phyloP scores from a whole-genome alignment of 1,284 basidiomycete genomes.

The Ganoderma leucocontextum region DNA sequence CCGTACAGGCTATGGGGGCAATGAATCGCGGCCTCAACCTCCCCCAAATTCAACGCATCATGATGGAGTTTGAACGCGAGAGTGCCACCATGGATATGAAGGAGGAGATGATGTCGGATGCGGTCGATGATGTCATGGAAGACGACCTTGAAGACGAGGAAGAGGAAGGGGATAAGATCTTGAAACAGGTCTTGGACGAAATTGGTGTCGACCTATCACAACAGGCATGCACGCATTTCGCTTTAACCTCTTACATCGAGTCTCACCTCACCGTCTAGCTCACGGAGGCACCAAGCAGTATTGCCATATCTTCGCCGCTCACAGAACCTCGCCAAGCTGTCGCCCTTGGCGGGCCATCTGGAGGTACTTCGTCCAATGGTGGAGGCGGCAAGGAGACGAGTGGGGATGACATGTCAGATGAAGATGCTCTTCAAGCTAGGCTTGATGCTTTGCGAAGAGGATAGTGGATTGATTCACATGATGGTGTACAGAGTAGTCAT shows the following conservation, averaged over 20 bases:
- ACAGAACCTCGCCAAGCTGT: slow-evolving; percentile 78
- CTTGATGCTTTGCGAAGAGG: slow-evolving; percentile 39
- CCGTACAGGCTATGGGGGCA: slow-evolving; percentile 89
- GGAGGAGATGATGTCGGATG: slow-evolving; percentile 99
- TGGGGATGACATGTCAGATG: slow-evolving; percentile 67
- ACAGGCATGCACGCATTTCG: slow-evolving; percentile 56
- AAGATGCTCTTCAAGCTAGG: slow-evolving; percentile 60
- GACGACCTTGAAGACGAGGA: slow-evolving; percentile 93
- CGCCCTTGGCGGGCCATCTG: slow-evolving; percentile 73
- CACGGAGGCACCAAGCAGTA: slow-evolving; percentile 81
- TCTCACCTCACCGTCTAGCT: slow-evolving; percentile 58
- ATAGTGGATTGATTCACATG: slow-evolving; percentile 23
- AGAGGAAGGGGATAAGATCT: slow-evolving; percentile 94
- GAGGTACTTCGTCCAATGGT: slow-evolving; percentile 41
- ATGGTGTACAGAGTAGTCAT: slow-evolving; percentile 27
- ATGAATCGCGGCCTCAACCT: slow-evolving; percentile 98
- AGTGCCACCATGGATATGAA: slow-evolving; percentile 99
- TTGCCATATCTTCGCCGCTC: slow-evolving; percentile 70
- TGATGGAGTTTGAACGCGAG: slow-evolving; percentile 98
- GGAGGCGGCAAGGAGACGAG: slow-evolving; percentile 36
- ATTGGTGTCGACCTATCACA: slow-evolving; percentile 95
- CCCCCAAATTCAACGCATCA: slow-evolving; percentile 93
- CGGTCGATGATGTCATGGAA: slow-evolving; percentile 98
- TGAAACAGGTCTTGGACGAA: slow-evolving; percentile 97
- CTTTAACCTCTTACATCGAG: background rate